Base-by-base conservation (phyloP, 176 grass and related monocot species). In the Metroxylon sagu region DNA sequence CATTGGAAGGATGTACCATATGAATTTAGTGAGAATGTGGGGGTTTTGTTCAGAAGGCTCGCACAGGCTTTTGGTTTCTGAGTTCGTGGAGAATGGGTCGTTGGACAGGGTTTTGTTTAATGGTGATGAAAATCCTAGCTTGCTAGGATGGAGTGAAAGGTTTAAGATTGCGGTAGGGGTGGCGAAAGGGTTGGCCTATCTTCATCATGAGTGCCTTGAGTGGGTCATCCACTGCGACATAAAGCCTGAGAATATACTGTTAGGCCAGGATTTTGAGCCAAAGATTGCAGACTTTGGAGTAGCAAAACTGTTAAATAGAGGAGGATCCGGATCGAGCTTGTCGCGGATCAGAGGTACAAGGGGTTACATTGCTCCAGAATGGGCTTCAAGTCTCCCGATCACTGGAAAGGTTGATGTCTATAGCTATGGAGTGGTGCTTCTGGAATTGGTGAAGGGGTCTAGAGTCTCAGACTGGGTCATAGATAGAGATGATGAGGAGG, bases 141-240 rank as follows among this genome's bases (percentile, higher is more conserved):
- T 75, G 5, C 72, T 75, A 30, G 21, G 15, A 23, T 23, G 21
- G 21, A 23, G 21, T 23, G 21, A 23, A 23, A 23, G 21, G 21
- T 23, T 23, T 23, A 75, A 67, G 51, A 67, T 75, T 75, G 72
- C 72, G 25, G 19, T 66, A 8, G 72, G 62, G 16, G 49, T 79
- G 16, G 85, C 79, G 0, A 76, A 52, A 72, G 75, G 84, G 2
- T 35, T 83, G 54, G 79, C 84, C 0, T 88, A 83, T 54, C 67
- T 88, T 27, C 84, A 88, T 12, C 69, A 26, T 1, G 79, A 88
- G 58, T 86, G 83, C 35, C 28, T 86, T 6, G 78, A 86, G 25
- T 86, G 78, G 83, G 71, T 81, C 52, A 67, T 86, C 19, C 78
- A 86, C 31, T 86, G 78, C 53, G 78, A 86, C 61, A 66, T 86